Base-by-base conservation (phyloP, 2,329 filamentous ascomycete species). In the Cordyceps farinosa region DNA sequence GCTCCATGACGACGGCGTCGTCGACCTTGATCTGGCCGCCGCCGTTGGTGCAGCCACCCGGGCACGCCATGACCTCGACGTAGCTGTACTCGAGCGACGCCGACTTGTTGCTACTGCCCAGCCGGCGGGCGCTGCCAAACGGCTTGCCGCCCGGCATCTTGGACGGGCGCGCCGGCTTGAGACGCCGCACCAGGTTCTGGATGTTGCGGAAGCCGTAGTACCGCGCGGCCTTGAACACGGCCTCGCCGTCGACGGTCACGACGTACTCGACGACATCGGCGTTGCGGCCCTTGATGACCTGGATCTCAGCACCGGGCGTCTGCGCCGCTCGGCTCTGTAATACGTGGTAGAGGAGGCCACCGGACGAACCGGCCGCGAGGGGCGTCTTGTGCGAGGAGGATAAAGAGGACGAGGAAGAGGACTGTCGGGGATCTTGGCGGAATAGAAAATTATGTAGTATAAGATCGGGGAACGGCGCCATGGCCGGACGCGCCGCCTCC, bases 181-280 rank as follows among this genome's bases (percentile, higher is more conserved):
- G 78, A 65, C 89, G 88, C n/a, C 95, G 87, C 17, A 99, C 95
- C 5, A 99, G 85, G 71, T 99, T 99, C 75, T 98, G 95, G 66
- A 99, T 99, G 72, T 99, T 99, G 59, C 95, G 85, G 81, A 99
- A 99, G 6, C 95, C 95, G 74, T 99, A 99, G 76, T 94, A 99
- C 58, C 95, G 87, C 4, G 94, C 94, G 27, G 91, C 90, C 72
- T 87, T 90, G 78, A 96, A 87, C 2, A 96, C 75, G 3, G 82
- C 77, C 66, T 87, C 78, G 10, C 84, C 83, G 3, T 79, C 72
- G 57, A 77, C 79, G 15, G 85, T 84, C 29, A 97, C 82, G 2
- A 83, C 81, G 73, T 95, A 97, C 71, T 98, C 95, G 34, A 93
- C 84, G 1, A 98, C 94, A 73, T 99, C 95, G 34, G 88, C 85